phyloP scores from a whole-genome alignment of 2,329 filamentous ascomycete species.

The Aureobasidium sp. region DNA sequence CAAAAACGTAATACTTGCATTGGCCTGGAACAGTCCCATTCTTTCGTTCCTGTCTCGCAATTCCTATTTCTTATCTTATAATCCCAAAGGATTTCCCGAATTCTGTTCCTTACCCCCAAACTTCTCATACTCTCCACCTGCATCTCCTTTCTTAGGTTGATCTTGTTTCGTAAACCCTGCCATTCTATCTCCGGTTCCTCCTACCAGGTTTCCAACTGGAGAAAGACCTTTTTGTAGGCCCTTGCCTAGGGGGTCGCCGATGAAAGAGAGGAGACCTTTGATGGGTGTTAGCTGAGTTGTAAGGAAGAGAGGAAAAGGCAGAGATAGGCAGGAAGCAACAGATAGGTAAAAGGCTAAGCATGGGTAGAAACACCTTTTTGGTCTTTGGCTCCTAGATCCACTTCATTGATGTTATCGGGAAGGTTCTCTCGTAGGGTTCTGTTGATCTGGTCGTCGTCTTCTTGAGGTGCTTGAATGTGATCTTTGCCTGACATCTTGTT shows the following conservation, averaged over 20 bases:
- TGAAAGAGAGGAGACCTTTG: constrained; percentile 18
- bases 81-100: constrained; percentile 26
- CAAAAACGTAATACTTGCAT: too few species aligned
- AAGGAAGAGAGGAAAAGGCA: too few species aligned
- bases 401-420: background rate
- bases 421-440: background rate
- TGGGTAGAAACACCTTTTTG: too few species aligned
- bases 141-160: constrained; percentile 11
- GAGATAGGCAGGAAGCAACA: too few species aligned
- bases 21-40: too few species aligned
- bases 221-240: constrained; percentile 22
- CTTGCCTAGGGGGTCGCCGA: constrained; percentile 28
- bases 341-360: too few species aligned
- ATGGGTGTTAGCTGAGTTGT: too few species aligned
- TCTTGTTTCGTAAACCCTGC: background rate
- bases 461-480: background rate
- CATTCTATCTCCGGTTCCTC: constrained; percentile 8
- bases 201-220: constrained; percentile 23
- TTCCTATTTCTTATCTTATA: background rate
- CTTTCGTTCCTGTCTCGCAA: too few species aligned
- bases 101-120: constrained; percentile 28
- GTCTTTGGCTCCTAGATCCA: background rate
- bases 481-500: background rate
- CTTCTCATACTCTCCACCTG: constrained; percentile 4
- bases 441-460: background rate